A percentile compares a stretch with the other conserved stretches of the same genome.
Evolutionary conservation across 305 asterid species (phyloP).

Genomic region (Euphrasia arctica): DNA sequence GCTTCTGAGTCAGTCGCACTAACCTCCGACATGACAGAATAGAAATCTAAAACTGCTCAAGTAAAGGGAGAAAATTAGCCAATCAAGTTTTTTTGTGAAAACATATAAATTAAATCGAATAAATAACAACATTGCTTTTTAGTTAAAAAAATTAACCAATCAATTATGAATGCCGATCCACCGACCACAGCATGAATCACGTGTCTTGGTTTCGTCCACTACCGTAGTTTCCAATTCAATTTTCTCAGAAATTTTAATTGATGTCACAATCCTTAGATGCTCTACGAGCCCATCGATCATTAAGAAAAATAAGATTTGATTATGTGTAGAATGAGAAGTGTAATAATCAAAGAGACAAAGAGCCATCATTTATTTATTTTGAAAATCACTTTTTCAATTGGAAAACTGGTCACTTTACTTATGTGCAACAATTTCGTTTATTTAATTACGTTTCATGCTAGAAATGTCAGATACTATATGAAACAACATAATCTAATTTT

Average conservation of each 20-base stretch:
- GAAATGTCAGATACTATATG: too few species aligned
- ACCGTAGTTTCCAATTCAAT: slow-evolving; percentile 98
- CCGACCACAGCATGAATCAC: slow-evolving; percentile 90
- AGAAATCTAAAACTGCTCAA: slow-evolving; percentile 63
- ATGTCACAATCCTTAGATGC: slow-evolving; percentile 24
- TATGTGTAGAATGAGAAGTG: background rate
- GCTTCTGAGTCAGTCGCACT: slow-evolving; percentile 91
- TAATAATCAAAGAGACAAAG: background rate
- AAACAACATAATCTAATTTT: too few species aligned
- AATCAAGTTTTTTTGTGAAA: slow-evolving; percentile 16
- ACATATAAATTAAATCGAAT: background rate
- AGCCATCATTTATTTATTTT: background rate
- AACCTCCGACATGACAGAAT: slow-evolving; percentile 97
- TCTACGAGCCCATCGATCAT: slow-evolving; percentile 4
- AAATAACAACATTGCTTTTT: slow-evolving; percentile 8
- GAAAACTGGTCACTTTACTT: background rate
- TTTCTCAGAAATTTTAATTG: slow-evolving; percentile 49
- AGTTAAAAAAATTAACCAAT: slow-evolving; percentile 6
- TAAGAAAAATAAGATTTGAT: background rate
- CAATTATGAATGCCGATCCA: slow-evolving; percentile 33
- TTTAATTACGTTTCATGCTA: too few species aligned
- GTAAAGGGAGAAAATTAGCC: slow-evolving; percentile 1
- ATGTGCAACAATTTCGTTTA: too few species aligned
- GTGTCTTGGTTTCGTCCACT: slow-evolving; percentile 93
- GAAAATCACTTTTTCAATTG: background rate